Conservation (phyloP, 805 yeast genomes). For the Maudiozyma saulgeensis region DNA sequence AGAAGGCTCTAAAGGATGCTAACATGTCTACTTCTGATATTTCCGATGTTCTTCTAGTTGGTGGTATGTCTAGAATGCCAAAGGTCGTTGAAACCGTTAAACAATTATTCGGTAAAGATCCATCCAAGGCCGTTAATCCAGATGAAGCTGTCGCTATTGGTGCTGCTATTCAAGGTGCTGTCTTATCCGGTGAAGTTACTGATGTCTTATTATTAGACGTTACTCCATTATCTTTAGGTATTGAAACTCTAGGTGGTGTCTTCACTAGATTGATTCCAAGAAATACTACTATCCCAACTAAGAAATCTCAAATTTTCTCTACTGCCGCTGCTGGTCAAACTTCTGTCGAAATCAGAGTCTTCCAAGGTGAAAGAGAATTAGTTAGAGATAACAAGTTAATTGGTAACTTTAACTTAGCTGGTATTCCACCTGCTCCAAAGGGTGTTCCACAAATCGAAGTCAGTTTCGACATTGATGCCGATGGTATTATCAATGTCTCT, state of each 20-base stretch:
- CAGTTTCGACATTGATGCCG: slow-evolving; percentile 93
- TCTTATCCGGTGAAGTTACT: slow-evolving; percentile 87
- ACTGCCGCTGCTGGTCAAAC: slow-evolving; percentile 96
- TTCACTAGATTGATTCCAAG: slow-evolving; percentile 82
- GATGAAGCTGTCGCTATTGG: slow-evolving; percentile 93
- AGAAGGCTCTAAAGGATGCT: slow-evolving; percentile 70
- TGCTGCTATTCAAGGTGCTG: slow-evolving; percentile 98
- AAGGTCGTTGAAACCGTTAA: slow-evolving; percentile 62
- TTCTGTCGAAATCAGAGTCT: slow-evolving; percentile 92
- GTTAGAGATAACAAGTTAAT: slow-evolving; percentile 95
- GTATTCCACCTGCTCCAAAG: slow-evolving; percentile 80
- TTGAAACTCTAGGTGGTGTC: slow-evolving; percentile 97
- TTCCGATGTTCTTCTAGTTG: slow-evolving; percentile 70
- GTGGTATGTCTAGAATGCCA: slow-evolving; percentile 91
- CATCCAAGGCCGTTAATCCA: slow-evolving; percentile 89
- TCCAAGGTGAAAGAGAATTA: slow-evolving; percentile 98
- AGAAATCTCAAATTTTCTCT: slow-evolving; percentile 92
- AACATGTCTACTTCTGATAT: slow-evolving; percentile 55
- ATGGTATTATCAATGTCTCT: slow-evolving; percentile 91
- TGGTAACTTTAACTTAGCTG: slow-evolving; percentile 91
- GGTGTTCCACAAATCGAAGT: slow-evolving; percentile 81
- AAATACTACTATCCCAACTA: slow-evolving; percentile 93
- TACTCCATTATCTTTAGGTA: slow-evolving; percentile 82
- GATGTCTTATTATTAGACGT: slow-evolving; percentile 85
- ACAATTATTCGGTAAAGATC: slow-evolving; percentile 67